These are phyloP conservation scores for Prunus mume DNA, from an alignment of 306 rosid species.

Conservation along the genomic window DNA sequence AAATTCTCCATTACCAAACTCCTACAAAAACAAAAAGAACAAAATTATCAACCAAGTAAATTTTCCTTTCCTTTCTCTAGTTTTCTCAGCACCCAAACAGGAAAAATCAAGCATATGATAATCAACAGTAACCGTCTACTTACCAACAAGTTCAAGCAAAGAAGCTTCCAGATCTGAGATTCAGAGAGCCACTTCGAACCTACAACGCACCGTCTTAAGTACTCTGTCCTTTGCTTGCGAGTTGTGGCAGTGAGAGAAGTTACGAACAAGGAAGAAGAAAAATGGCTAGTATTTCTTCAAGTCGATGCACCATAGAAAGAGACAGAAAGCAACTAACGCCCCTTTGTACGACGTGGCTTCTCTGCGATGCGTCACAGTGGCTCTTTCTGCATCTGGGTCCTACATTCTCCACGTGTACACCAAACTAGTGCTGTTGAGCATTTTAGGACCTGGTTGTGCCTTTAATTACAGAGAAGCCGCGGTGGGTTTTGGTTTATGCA, in stretches of 20 bases:
- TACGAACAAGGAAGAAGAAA: neutral
- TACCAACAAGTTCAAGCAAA: slow-evolving; percentile 1
- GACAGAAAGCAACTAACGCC: neutral
- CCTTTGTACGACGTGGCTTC: slow-evolving; percentile 15
- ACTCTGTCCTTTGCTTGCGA: slow-evolving; percentile 5
- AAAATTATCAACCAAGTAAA: neutral
- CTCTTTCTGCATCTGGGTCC: slow-evolving; percentile 21
- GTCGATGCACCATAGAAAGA: neutral
- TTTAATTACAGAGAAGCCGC: slow-evolving; percentile 8
- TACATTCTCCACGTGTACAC: slow-evolving; percentile 19
- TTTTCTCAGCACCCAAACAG: slow-evolving; percentile 13
- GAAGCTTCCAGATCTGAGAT: slow-evolving; percentile 20
- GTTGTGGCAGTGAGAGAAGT: neutral
- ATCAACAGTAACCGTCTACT: neutral
- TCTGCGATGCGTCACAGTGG: neutral
- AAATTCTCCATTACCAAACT: neutral
- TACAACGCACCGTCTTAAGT: neutral
- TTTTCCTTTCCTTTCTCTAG: neutral
- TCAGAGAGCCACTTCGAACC: neutral
- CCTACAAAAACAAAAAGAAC: neutral
- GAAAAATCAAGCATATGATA: neutral
- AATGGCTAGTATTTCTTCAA: neutral
- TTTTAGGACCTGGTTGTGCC: neutral
- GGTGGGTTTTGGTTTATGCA: too few species aligned
- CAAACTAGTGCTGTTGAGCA: neutral